Evolutionary conservation across 306 rosid genomes (phyloP).

Genomic region (Casuarina cunninghamiana): DNA sequence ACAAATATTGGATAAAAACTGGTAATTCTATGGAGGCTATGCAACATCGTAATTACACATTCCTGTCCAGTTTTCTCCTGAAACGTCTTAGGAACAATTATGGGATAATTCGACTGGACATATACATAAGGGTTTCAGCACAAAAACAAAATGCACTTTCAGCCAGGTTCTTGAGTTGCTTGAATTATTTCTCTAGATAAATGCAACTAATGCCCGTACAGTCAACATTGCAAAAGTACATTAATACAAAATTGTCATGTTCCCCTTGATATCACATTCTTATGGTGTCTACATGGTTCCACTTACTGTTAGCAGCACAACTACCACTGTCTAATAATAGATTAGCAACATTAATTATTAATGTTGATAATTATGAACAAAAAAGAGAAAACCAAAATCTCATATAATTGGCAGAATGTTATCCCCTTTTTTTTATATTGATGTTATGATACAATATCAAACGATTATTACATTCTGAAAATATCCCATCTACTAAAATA

Average conservation of each 20-base stretch:
- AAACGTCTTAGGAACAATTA: background rate
- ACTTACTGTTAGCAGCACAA: background rate
- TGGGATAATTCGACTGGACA: background rate
- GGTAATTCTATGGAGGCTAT: conserved; percentile 4
- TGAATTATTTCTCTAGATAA: background rate
- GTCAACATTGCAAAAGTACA: background rate
- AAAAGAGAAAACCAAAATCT: background rate
- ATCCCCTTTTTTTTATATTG: background rate
- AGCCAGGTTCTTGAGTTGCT: background rate
- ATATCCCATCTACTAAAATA: background rate
- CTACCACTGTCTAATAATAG: background rate
- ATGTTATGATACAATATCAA: background rate
- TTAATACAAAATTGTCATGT: background rate
- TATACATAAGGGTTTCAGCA: background rate
- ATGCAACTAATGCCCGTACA: background rate
- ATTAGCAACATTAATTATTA: no score
- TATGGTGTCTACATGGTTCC: background rate
- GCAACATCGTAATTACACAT: background rate
- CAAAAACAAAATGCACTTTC: background rate
- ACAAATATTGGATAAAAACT: background rate
- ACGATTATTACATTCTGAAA: background rate
- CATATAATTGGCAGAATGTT: background rate
- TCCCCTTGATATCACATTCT: background rate
- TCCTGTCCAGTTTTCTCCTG: background rate
- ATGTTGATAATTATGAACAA: no score